Base-by-base conservation (phyloP, 257 asterid species). In the Ajuga chamaepitys region DNA sequence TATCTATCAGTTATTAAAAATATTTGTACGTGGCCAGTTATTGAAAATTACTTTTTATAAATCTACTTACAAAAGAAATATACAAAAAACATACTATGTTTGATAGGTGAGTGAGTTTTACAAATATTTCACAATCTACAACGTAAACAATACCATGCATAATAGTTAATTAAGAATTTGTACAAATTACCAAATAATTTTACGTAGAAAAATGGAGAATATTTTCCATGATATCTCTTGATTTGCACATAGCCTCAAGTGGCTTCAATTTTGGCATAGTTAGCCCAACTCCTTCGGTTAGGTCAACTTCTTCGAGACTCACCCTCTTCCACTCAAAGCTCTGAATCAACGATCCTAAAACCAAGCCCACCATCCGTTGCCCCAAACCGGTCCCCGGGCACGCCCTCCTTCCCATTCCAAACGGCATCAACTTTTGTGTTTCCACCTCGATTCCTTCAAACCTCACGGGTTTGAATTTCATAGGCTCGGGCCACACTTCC, bases 251-350 rank as follows among this genome's bases (percentile, higher is more conserved):
- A 34, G 74, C 86, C 73, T 59, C 74, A 6, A 81, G 18, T 8
- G 86, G 86, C 59, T 48, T 58, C 58, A 62, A 54, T 46, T 81
- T 81, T 5, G 86, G 81, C 86, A 81, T 81, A 10, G 74, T 71
- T 7, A 74, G 18, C 48, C 86, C 83, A 22, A 40, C 37, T 16
- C 81, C 81, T 68, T 81, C 86, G 9, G 32, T 51, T 16, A 81
- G 28, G 62, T 77, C 83, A 34, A 77, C 58, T 30, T 64, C 59
- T 12, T 70, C 70, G 44, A 5, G 18, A 6, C 53, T 34, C 46
- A 72, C 38, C n/a, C 62, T 62, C 53, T 75, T 50, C 86, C 83
- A 72, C 1, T 81, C 81, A 7, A 78, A 81, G 57, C 83, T 72
- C 32, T 81, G 83, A 44, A 81, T 59, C 58, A 81, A 54, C 1